Conservation (phyloP, 1,284 basidiomycete genomes). For the Erythrobasidium hasegawianum region DNA sequence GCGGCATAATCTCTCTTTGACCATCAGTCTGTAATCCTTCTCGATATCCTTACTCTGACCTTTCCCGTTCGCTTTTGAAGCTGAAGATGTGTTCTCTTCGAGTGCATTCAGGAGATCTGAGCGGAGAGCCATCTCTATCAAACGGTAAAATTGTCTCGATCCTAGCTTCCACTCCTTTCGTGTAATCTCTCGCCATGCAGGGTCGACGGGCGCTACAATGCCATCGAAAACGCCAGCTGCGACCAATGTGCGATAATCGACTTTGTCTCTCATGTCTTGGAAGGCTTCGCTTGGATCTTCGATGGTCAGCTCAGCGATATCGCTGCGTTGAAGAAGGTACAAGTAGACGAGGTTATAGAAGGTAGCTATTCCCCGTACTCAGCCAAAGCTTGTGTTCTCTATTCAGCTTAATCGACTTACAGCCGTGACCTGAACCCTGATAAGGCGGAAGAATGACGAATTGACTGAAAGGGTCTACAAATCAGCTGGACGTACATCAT, state of each 20-base stretch:
- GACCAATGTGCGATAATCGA: constrained; percentile 80
- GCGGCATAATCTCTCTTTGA: constrained; percentile 87
- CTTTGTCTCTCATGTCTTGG: constrained; percentile 87
- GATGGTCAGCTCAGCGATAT: constrained; percentile 81
- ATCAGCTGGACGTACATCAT: too few species aligned
- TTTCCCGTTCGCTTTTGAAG: not conserved
- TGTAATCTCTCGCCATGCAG: constrained; percentile 73
- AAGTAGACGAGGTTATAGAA: constrained; percentile 84
- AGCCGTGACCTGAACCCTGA: constrained; percentile 84
- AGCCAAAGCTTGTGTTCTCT: not conserved
- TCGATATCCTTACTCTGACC: constrained; percentile 5
- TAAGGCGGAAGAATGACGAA: constrained; percentile 90
- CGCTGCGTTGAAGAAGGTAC: constrained; percentile 62
- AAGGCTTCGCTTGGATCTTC: constrained; percentile 97
- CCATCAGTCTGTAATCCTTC: constrained; percentile 48
- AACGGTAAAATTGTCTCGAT: constrained; percentile 85
- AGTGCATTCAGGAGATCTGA: constrained; percentile 70
- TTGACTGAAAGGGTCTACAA: constrained; percentile 59
- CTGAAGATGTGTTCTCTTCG: constrained; percentile 48
- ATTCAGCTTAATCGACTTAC: constrained; percentile 55
- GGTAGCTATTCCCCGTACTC: constrained; percentile 70
- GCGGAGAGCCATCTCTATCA: constrained; percentile 87
- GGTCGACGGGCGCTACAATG: constrained; percentile 70
- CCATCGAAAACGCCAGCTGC: constrained; percentile 58
- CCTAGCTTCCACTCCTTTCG: constrained; percentile 83